Evolutionary conservation across 257 asterid species (phyloP), one percentile per base, ranked within the genome.

Genomic region (Ligustrum vulgare): DNA sequence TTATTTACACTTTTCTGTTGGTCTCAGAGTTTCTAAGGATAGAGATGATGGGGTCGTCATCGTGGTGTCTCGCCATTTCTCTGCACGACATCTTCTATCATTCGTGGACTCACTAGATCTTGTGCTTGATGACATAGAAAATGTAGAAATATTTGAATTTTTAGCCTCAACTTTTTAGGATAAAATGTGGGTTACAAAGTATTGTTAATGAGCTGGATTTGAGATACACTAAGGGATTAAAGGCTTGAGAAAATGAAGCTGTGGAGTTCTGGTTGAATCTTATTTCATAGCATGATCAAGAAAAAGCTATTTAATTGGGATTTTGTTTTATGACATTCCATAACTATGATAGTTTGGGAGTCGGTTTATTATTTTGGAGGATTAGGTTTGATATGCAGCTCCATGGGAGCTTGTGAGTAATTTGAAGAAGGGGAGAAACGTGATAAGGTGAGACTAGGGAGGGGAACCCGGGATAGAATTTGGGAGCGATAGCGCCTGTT

Each of bases 231-330:
- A 72, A 67, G 60, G 67, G 35, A 54, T 34, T 75, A 3, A 35
- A 75, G 69, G 73, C 58, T 25, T 47, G 37, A 69, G 66, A 41
- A 71, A 63, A 45, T 36, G 47, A 43, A 45, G 31, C 13, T 6
- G 32, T 65, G 16, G 73, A 72, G 39, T n/a, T 28, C 36, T 35
- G 31, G 10, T 58, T 20, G 74, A 75, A 65, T 75, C 56, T 6
- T 33, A n/a, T 41, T 65, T 56, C 20, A n/a, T 79, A 49, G 71
- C 68, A 71, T 2, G 28, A 34, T 36, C 49, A 35, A 67, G 70
- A 43, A 67, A 73, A 64, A 56, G 72, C 22, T 18, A n/a, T n/a
- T 54, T 23, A 12, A 16, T 51, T 69, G 23, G 71, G 56, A 35
- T 71, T 20, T 22, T 11, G 2, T 63, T 68, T 16, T 13, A 33